Base-by-base conservation (phyloP, 2,329 filamentous ascomycete species). In the Fusarium sp. region DNA sequence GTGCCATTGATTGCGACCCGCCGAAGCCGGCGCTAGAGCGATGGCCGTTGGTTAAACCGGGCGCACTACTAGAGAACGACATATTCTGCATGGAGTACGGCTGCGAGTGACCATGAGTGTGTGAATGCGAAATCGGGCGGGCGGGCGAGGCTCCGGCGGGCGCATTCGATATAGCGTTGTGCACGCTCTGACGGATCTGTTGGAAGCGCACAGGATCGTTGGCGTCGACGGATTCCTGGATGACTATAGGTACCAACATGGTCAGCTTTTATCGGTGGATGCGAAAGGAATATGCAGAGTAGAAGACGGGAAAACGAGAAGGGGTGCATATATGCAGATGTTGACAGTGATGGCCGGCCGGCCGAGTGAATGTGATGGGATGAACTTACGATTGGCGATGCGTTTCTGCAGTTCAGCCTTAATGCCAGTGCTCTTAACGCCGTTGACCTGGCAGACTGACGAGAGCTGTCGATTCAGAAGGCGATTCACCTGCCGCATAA, bases 371-470 rank as follows among this genome's bases (percentile, higher is more conserved):
- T 35, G 56, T 56, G 61, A 4, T 40, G 22, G 22, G 42, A 62
- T 62, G 40, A 90, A 90, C 93, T 83, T 87, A 98, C 96, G 89
- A 67, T 90, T 86, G 72, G 92, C 90, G 70, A 98, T 93, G 77
- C 96, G 92, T 67, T 85, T 85, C 83, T 98, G 95, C 68, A 98
- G 85, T 46, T 93, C 89, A 36, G 91, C 90, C 86, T 99, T 99
- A 78, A 96, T 92, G 22, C 96, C 96, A 31, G 92, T 93, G 69
- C 94, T 92, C 74, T 90, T 89, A 38, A 97, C 86, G 55, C 91
- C 89, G 84, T 97, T 94, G 69, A 89, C 86, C 72, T 90, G 89
- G 79, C 96, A 93, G 74, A 98, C 92, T 61, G 87, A 87, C 77
- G 94, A 93, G 57, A 98, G 88, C 77, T 95, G 91, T 22, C 85